Percentiles rank a stretch among this genome's conserved stretches.
Conservation (phyloP, 768 basidiomycete genomes). For the Rubroboletus pulcherrimus region DNA sequence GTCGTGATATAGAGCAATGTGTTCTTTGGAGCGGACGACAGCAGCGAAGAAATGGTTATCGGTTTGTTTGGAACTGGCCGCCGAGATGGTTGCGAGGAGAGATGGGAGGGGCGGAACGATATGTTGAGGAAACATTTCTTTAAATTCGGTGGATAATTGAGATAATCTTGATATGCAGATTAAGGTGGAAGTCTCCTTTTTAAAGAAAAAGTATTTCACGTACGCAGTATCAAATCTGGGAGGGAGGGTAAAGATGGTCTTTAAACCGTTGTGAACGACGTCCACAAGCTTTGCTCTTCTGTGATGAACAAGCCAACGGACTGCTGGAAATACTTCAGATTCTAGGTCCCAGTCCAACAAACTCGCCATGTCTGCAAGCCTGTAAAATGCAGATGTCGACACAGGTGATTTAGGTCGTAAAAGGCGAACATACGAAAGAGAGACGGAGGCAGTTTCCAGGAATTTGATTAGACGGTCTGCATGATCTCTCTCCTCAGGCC, state of each 20-base stretch:
- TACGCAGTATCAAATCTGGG: slow-evolving; percentile 59
- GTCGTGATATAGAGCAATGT: slow-evolving; percentile 68
- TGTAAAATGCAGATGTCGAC: slow-evolving; percentile 24
- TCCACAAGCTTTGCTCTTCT: slow-evolving; percentile 88
- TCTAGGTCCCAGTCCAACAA: slow-evolving; percentile 82
- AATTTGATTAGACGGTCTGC: slow-evolving; percentile 74
- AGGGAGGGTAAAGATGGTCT: slow-evolving; percentile 78
- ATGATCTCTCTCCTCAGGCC: slow-evolving; percentile 59
- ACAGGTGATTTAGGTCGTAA: not conserved
- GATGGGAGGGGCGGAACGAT: slow-evolving; percentile 67
- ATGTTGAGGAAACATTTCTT: slow-evolving; percentile 52
- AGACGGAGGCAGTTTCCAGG: slow-evolving; percentile 67
- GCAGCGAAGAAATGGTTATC: slow-evolving; percentile 79
- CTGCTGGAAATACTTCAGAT: slow-evolving; percentile 82
- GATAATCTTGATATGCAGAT: slow-evolving; percentile 20
- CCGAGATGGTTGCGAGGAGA: slow-evolving; percentile 73
- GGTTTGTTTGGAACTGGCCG: slow-evolving; percentile 56
- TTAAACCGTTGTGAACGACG: slow-evolving; percentile 70
- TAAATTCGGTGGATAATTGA: slow-evolving; percentile 57
- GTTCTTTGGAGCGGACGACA: slow-evolving; percentile 65
- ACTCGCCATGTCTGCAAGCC: slow-evolving; percentile 75
- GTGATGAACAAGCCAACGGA: slow-evolving; percentile 88
- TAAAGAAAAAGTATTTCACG: slow-evolving; percentile 26
- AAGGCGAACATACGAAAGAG: slow-evolving; percentile 59
- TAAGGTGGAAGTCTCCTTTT: not conserved